Base-by-base conservation (phyloP, 805 yeast genomes). In the Candida ortonii region DNA sequence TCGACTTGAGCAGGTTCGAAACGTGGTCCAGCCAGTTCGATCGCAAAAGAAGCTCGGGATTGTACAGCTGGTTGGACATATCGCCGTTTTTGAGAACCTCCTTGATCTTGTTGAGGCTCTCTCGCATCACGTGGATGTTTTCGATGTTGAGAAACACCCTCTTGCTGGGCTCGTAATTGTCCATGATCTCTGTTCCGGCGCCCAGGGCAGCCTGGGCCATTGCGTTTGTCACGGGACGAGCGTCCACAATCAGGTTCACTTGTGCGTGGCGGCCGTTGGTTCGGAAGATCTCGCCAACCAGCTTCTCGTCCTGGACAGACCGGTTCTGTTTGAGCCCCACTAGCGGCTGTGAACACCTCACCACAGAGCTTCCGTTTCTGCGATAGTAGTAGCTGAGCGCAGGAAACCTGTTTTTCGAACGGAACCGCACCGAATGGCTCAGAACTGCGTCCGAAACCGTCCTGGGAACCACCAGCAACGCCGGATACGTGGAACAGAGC, bases 131-230 rank as follows among this genome's bases (percentile, higher is more conserved):
- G 60, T 93, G 98, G 43, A 93, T 87, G 56, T 93, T 93, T 53
- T 93, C 98, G 27, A 93, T 87, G 23, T 95, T 95, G 42, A 93
- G 68, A 50, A 85, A 93, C 13, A 84, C 70, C 53, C 87, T 81
- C 42, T 73, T 67, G 18, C 82, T 81, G 20, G 70, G 70, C 32
- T 78, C 71, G 61, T 93, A 90, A 53, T 87, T 77, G 38, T 90
- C 97, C 70, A 88, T 84, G 46, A 76, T 82, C 55, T 93, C 98
- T 0, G 96, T 83, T 1, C 98, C 98, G n/a, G 97, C 98, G 9
- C 98, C 98, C 11, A 93, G 62, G 0, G 97, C 97, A 28, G 86
- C 85, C 51, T 93, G 97, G 0, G 96, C 97, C 75, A 88, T 75
- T 6, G 97, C 97, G 59, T 93, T 93, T 0, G 97, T 83, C 16